A percentile compares a stretch with the other conserved stretches of the same genome.
These are phyloP conservation scores for Triglochin maritima DNA, from an alignment of 106 monocot genomes.

Conservation along the genomic window DNA sequence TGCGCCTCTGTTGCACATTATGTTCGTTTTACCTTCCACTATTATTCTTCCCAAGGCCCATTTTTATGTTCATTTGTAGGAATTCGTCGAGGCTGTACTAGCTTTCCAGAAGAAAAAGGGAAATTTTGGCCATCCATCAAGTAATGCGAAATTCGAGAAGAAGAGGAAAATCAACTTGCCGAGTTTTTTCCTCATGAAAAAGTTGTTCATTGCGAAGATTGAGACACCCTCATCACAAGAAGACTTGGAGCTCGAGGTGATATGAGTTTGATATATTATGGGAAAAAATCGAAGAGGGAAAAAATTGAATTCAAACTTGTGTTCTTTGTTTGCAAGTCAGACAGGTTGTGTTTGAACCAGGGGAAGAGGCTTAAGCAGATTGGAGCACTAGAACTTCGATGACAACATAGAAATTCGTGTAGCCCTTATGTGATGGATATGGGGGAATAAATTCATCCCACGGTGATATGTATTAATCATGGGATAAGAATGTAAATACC, in stretches of 20 bases:
- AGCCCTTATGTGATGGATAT: not conserved
- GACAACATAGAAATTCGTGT: not conserved
- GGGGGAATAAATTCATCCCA: not conserved
- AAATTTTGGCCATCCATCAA: not conserved
- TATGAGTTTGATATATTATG: not conserved
- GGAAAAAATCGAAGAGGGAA: not conserved
- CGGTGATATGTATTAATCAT: not conserved
- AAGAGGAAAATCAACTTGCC: slow-evolving; percentile 50
- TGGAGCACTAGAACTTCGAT: slow-evolving; percentile 27
- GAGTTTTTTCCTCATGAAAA: slow-evolving; percentile 58
- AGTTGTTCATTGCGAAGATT: slow-evolving; percentile 23
- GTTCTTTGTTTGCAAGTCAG: slow-evolving; percentile 35
- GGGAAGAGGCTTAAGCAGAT: slow-evolving; percentile 85
- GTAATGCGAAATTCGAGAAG: slow-evolving; percentile 42
- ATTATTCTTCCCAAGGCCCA: no score
- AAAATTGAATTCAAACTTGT: not conserved
- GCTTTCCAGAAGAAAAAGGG: slow-evolving; percentile 66
- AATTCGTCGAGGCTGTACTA: slow-evolving; percentile 69
- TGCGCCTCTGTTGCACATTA: no score
- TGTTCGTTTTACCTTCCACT: no score
- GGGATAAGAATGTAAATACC: no score
- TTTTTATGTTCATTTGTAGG: slow-evolving; percentile 23
- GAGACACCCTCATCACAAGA: slow-evolving; percentile 14
- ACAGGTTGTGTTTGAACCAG: slow-evolving; percentile 48
- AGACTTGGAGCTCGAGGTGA: slow-evolving; percentile 59